Conservation (phyloP, 257 asterid species). For the Gentiana macrophylla region DNA sequence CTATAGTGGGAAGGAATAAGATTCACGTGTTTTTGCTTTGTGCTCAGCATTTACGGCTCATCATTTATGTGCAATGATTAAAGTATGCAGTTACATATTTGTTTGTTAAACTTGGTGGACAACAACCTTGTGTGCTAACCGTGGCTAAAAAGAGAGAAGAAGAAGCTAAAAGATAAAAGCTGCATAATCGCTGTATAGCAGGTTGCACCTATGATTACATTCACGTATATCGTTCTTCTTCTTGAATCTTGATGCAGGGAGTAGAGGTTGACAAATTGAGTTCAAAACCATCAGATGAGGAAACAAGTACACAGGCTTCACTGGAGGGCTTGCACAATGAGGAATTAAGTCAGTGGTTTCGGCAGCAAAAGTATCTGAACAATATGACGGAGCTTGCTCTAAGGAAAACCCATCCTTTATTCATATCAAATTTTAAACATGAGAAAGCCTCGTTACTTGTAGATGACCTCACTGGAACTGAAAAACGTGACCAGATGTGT, state of each 20-base stretch:
- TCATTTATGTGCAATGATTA: too few relatives aligned
- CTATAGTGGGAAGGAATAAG: too few relatives aligned
- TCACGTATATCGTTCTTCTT: slow-evolving; percentile 5
- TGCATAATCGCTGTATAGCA: background rate
- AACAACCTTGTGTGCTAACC: too few relatives aligned
- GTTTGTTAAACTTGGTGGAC: too few relatives aligned
- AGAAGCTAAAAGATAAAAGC: background rate
- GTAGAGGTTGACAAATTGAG: slow-evolving; percentile 47
- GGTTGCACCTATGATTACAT: background rate
- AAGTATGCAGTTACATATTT: too few relatives aligned
- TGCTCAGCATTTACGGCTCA: too few relatives aligned
- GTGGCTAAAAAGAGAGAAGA: background rate
- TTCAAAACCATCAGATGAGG: slow-evolving; percentile 28
- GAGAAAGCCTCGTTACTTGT: slow-evolving; percentile 51
- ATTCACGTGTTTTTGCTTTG: too few relatives aligned
- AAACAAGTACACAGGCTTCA: slow-evolving; percentile 23
- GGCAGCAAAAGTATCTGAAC: slow-evolving; percentile 53
- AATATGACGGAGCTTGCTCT: slow-evolving; percentile 78
- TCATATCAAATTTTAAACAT: slow-evolving; percentile 62
- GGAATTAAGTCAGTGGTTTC: slow-evolving; percentile 35
- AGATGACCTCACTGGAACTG: slow-evolving; percentile 42
- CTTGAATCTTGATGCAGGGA: slow-evolving; percentile 39
- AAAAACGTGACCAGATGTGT: slow-evolving; percentile 55
- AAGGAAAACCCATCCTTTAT: slow-evolving; percentile 67
- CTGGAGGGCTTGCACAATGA: slow-evolving; percentile 32